Percentiles rank a stretch among this genome's conserved stretches.
Evolutionary conservation across 208 protist species (phyloP).

Genomic region (Leishmania turanica): DNA sequence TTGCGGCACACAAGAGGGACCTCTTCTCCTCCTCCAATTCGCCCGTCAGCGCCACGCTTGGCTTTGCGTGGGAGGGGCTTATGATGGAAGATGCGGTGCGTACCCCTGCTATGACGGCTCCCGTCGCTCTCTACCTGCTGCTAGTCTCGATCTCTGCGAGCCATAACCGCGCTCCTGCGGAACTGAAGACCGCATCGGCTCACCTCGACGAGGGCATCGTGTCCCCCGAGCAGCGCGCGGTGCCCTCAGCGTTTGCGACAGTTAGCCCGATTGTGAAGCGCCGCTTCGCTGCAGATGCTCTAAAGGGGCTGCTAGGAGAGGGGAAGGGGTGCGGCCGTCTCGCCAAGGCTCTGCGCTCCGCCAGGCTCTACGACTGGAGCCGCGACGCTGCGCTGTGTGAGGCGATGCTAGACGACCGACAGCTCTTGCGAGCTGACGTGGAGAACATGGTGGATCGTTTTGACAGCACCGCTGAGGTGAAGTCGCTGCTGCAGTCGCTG

Average conservation of each 20-base stretch:
- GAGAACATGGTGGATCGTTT: conserved; percentile 49
- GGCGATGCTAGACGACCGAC: conserved; percentile 55
- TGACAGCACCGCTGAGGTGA: conserved; percentile 69
- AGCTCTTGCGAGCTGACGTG: conserved; percentile 54
- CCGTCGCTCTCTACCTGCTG: conserved; percentile 72
- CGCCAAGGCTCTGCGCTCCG: conserved; percentile 38
- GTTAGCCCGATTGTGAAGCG: conserved; percentile 49
- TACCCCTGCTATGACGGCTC: conserved; percentile 66
- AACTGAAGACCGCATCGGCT: conserved; percentile 19
- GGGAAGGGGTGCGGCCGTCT: conserved; percentile 28
- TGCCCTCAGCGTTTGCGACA: conserved; percentile 4
- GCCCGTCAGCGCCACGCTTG: conserved; percentile 34
- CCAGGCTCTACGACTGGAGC: conserved; percentile 44
- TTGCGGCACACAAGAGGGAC: conserved; percentile 42
- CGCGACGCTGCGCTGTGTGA: conserved; percentile 74
- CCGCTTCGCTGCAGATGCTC: conserved; percentile 36
- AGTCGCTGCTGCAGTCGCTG: conserved; percentile 65
- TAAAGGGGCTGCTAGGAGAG: conserved; percentile 34
- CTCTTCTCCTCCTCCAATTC: conserved; percentile 37
- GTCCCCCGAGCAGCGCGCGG: background rate
- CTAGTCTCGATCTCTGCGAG: conserved; percentile 51
- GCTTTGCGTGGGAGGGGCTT: conserved; percentile 69
- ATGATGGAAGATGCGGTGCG: conserved; percentile 63
- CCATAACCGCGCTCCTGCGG: conserved; percentile 23
- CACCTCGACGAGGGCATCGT: conserved; percentile 49